Evolutionary conservation across 2,329 filamentous ascomycete species (phyloP).

Genomic region (Monosporascus sp.): DNA sequence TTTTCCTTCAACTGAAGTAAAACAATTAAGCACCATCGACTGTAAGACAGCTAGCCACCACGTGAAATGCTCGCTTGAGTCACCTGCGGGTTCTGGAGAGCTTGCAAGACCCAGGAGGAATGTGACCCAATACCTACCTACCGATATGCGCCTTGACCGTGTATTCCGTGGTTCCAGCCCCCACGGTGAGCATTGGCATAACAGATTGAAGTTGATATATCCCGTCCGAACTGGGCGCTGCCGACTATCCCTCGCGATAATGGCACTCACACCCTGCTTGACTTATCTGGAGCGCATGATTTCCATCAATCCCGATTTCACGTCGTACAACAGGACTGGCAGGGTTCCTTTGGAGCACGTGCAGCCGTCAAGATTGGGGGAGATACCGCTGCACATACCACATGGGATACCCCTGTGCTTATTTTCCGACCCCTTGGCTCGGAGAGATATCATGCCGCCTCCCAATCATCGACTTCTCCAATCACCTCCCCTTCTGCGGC

Average conservation of each 20-base stretch:
- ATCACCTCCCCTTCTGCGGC: neutral
- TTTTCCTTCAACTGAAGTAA: neutral
- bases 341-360: neutral
- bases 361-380: neutral
- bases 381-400: neutral
- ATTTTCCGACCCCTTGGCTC: slow-evolving; percentile 18
- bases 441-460: slow-evolving; percentile 24
- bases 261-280: neutral
- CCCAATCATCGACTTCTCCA: neutral
- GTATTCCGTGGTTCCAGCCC: neutral
- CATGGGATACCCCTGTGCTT: slow-evolving; percentile 18
- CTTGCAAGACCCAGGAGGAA: no score
- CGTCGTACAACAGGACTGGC: neutral
- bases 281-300: neutral
- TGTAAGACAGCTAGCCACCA: no score
- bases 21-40: no score
- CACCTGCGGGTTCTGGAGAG: no score
- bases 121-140: no score
- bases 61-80: no score
- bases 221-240: neutral
- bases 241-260: neutral
- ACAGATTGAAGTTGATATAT: neutral
- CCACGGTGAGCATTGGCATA: neutral
- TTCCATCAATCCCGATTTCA: neutral
- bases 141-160: neutral